Base-by-base conservation (phyloP, 345 rosid genomes). In the Balakata baccata region DNA sequence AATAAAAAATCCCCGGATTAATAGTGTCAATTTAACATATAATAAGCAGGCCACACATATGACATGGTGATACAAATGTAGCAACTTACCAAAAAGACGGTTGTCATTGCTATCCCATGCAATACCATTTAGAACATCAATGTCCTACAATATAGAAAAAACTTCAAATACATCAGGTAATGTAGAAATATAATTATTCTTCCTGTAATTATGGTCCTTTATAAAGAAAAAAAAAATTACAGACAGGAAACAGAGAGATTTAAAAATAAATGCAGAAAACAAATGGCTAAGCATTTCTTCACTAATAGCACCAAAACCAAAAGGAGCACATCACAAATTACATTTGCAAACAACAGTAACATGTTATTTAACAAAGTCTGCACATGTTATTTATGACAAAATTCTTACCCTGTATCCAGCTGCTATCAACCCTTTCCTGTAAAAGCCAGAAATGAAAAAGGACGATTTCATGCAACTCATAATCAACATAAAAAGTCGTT, bases 111-210 rank as follows among this genome's bases (percentile, higher is more conserved):
- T 57, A 84, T 95, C 98, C 98, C 98, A 92, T 50, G 99, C 99
- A 77, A 95, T 95, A 51, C 99, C 99, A 51, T 95, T 95, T 74
- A 95, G 79, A 67, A 95, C 98, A 87, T 95, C 99, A 72, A 95
- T 82, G 61, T 73, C 80, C 98, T 91, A 53, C 38, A 68, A 75
- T 61, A 58, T 41, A 61, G 67, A 22, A 49, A 69, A 68, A 75
- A 58, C 39, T 13, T 64, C 22, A 72, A 57, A 66, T 29, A 71
- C 3, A 41, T 70, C 17, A 59, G 74, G n/a, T 65, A 69, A 20
- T 50, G 11, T 22, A 47, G 78, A 47, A 25, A 69, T 29, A 18
- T 16, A 22, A 58, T 23, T 22, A 49, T 12, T 47, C 17, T 68
- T 29, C 22, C 16, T 2, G 5, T 16, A 43, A 52, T n/a, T 22